Percentiles rank a stretch among this genome's conserved stretches.
phyloP scores from a whole-genome alignment of 306 rosid genomes.

The Argentina anserina region DNA sequence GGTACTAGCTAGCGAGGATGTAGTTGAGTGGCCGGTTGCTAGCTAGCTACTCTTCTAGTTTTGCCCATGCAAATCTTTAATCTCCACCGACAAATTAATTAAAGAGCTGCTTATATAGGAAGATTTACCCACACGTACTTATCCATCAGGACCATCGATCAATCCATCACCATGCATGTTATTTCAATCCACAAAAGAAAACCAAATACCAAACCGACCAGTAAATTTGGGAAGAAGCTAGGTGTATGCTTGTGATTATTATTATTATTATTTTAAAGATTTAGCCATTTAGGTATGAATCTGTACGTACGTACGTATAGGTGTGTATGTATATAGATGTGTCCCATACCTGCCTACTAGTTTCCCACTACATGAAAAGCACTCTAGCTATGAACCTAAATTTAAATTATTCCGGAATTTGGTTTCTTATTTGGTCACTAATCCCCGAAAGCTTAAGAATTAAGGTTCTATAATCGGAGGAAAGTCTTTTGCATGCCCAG shows the following conservation, averaged over 20 bases:
- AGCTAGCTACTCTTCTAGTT: neutral
- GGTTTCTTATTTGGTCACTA: neutral
- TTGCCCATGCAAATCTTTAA: neutral
- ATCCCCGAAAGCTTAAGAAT: neutral
- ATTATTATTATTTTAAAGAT: no score
- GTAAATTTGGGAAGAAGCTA: neutral
- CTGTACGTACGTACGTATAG: no score
- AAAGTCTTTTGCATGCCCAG: neutral
- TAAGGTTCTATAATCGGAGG: neutral
- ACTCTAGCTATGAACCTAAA: neutral
- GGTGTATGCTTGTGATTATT: neutral
- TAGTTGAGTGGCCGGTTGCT: neutral
- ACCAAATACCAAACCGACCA: constrained; percentile 2
- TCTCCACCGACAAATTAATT: constrained; percentile 9
- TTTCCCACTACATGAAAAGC: neutral
- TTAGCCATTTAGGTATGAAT: no score
- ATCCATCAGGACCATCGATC: neutral
- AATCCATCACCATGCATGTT: neutral
- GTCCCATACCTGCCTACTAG: neutral
- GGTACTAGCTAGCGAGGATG: neutral
- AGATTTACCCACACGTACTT: neutral
- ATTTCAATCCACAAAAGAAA: constrained; percentile 7
- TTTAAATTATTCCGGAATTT: neutral
- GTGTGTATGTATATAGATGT: neutral
- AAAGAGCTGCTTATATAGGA: neutral